phyloP scores from a whole-genome alignment of 2,329 filamentous ascomycete genomes.

The Parastagonospora avenae region DNA sequence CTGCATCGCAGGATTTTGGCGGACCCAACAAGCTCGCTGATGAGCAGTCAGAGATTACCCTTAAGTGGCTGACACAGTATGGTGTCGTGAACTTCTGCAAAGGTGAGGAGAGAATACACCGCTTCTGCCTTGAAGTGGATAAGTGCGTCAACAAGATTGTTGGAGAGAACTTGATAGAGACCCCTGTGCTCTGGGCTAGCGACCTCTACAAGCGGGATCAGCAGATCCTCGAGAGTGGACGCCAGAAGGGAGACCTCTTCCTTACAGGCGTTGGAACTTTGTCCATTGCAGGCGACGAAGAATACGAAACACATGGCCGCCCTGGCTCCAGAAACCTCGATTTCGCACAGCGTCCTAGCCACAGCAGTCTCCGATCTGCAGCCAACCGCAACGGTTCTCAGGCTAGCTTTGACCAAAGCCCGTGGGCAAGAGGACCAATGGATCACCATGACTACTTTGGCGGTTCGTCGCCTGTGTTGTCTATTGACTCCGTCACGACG shows the following conservation, averaged over 20 bases:
- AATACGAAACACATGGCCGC: conserved; percentile 48
- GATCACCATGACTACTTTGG: conserved; percentile 76
- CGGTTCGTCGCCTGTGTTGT: conserved; percentile 68
- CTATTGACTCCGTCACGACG: conserved; percentile 76
- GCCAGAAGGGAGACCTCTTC: conserved; percentile 56
- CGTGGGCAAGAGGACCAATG: conserved; percentile 67
- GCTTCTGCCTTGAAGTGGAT: conserved; percentile 89
- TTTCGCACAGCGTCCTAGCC: conserved; percentile 57
- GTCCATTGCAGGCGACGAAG: conserved; percentile 56
- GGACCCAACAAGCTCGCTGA: conserved; percentile 96
- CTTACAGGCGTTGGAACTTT: conserved; percentile 53
- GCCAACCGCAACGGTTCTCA: conserved; percentile 69
- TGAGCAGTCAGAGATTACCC: conserved; percentile 85
- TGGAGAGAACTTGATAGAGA: conserved; percentile 81
- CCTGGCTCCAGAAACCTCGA: conserved; percentile 50
- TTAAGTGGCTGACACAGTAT: conserved; percentile 79
- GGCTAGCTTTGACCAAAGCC: conserved; percentile 71
- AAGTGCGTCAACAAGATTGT: conserved; percentile 84
- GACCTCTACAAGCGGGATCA: conserved; percentile 84
- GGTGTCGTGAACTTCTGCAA: conserved; percentile 91
- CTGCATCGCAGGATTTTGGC: conserved; percentile 80
- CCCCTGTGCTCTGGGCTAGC: conserved; percentile 90
- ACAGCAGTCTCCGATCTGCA: conserved; percentile 63
- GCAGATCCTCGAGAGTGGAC: conserved; percentile 59
- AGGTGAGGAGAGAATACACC: conserved; percentile 92